A percentile compares a stretch with the other conserved stretches of the same genome.
Evolutionary conservation across 1,139 yeast genomes (phyloP).

Genomic region (Hanseniaspora gamundiae): DNA sequence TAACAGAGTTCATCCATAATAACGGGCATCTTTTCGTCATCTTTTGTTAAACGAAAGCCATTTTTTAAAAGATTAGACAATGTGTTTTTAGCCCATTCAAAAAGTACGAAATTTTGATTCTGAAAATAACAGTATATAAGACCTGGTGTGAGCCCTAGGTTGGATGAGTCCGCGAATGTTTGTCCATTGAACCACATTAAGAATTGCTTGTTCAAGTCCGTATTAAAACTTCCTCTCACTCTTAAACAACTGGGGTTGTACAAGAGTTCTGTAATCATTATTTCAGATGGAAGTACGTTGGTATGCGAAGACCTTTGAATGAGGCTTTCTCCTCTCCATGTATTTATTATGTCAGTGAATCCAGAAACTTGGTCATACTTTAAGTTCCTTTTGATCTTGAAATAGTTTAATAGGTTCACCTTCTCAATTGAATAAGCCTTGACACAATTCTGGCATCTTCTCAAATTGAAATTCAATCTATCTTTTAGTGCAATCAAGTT

Average conservation of each 20-base stretch:
- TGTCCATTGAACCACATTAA: background rate
- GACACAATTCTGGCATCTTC: conserved; percentile 41
- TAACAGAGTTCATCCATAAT: background rate
- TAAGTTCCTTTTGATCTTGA: conserved; percentile 39
- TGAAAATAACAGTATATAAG: background rate
- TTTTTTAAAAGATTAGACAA: background rate
- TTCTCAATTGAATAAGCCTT: conserved; percentile 40
- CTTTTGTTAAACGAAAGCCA: background rate
- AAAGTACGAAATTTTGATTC: background rate
- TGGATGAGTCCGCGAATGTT: background rate
- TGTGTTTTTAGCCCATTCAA: conserved; percentile 1
- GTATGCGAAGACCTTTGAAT: background rate
- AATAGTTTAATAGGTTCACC: conserved; percentile 38
- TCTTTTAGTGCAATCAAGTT: conserved; percentile 30
- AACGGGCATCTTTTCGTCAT: background rate
- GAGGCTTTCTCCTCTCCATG: conserved; percentile 38
- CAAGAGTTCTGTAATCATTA: background rate
- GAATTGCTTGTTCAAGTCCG: background rate
- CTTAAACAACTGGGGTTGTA: background rate
- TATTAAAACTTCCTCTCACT: background rate
- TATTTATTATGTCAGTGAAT: conserved; percentile 37
- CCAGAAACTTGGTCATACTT: conserved; percentile 36
- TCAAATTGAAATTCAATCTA: conserved; percentile 29
- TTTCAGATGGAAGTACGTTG: background rate
- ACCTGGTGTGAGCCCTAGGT: background rate